Evolutionary conservation across 78 protist genomes (phyloP).

Genomic region (Dictyostelium citrinum): DNA sequence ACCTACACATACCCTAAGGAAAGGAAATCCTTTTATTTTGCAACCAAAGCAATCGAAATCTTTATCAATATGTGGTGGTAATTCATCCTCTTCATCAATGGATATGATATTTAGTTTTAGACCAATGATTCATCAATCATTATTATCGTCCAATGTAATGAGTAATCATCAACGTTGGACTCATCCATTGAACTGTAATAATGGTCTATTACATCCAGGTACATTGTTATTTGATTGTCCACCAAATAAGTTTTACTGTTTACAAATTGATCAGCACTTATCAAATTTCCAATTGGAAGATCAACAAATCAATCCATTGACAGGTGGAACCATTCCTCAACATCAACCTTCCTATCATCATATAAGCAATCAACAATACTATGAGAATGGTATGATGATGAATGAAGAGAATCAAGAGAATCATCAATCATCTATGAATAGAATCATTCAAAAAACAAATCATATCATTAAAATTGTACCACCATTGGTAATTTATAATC

Average conservation of each 20-base stretch:
- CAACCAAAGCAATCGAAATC: slow-evolving; percentile 41
- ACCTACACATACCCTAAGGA: background rate
- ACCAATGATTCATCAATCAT: background rate
- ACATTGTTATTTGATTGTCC: slow-evolving; percentile 22
- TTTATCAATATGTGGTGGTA: background rate
- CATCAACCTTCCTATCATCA: slow-evolving; percentile 4
- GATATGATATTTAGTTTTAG: slow-evolving; percentile 25
- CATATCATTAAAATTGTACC: slow-evolving; percentile 43
- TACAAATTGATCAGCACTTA: slow-evolving; percentile 35
- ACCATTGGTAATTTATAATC: slow-evolving; percentile 49
- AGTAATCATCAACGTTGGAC: slow-evolving; percentile 16
- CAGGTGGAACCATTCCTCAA: background rate
- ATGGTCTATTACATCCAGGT: background rate
- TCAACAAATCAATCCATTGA: background rate
- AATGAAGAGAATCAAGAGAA: background rate
- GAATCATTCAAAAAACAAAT: background rate
- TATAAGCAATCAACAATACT: background rate
- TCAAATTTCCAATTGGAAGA: slow-evolving; percentile 4
- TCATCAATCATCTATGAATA: background rate
- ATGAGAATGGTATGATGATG: background rate
- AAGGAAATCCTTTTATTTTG: background rate
- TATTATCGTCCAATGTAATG: background rate
- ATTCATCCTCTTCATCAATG: background rate
- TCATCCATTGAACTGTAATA: background rate
- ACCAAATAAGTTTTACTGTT: slow-evolving; percentile 6